Percentiles rank a stretch among this genome's conserved stretches.
phyloP scores from a whole-genome alignment of 2,329 filamentous ascomycete species.

The Dactylellina haptotyla region DNA sequence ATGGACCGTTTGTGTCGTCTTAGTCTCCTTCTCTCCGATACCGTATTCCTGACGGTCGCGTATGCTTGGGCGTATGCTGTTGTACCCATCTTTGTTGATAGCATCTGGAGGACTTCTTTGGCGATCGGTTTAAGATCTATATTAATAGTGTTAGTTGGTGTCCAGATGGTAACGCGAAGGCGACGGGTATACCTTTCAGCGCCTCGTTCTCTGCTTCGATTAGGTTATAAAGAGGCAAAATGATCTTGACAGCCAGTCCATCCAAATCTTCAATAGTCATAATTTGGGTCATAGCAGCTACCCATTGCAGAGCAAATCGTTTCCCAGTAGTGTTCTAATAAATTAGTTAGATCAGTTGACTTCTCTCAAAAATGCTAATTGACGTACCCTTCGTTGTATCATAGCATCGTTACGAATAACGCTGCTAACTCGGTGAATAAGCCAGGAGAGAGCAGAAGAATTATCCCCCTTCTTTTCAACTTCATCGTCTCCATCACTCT shows the following conservation, averaged over 20 bases:
- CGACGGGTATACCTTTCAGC: conserved; percentile 53
- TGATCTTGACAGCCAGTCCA: conserved; percentile 72
- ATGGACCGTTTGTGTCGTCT: conserved; percentile 87
- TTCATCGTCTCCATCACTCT: conserved; percentile 64
- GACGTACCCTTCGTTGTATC: conserved; percentile 56
- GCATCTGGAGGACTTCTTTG: conserved; percentile 78
- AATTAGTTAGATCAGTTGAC: background rate
- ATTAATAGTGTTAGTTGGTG: conserved; percentile 2
- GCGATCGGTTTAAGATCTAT: conserved; percentile 73
- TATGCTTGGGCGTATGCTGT: conserved; percentile 80
- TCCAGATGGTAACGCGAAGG: background rate
- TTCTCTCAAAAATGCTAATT: background rate
- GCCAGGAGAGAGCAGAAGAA: conserved; percentile 72
- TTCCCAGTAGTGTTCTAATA: conserved; percentile 56
- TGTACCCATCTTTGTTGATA: conserved; percentile 87
- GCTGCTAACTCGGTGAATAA: conserved; percentile 80
- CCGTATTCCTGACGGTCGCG: conserved; percentile 75
- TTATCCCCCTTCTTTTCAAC: conserved; percentile 62
- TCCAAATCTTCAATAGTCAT: conserved; percentile 69
- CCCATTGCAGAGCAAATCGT: conserved; percentile 57
- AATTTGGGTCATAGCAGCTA: conserved; percentile 59
- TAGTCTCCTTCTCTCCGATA: conserved; percentile 77
- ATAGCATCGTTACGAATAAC: conserved; percentile 77
- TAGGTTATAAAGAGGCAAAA: conserved; percentile 80
- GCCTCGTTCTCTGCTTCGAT: conserved; percentile 69